Evolutionary conservation across 1,139 yeast genomes (phyloP).

Genomic region (Saccharomycopsis phalli): DNA sequence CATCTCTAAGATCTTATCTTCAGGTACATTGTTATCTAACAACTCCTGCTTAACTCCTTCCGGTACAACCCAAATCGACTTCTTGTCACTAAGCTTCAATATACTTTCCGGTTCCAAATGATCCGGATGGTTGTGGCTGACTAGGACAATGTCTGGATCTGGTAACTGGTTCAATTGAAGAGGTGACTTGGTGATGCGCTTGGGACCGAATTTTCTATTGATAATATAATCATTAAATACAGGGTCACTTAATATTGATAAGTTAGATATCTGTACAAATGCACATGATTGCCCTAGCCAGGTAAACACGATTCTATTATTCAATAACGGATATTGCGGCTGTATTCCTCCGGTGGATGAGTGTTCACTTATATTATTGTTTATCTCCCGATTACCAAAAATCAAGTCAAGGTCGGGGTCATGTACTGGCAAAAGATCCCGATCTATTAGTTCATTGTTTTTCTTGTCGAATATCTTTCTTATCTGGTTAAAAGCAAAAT

Average conservation of each 20-base stretch:
- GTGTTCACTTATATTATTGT: not conserved
- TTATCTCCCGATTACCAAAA: not conserved
- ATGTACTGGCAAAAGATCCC: not conserved
- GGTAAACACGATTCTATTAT: constrained; percentile 53
- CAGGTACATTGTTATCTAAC: constrained; percentile 37
- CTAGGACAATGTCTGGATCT: constrained; percentile 60
- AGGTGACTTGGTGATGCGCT: constrained; percentile 67
- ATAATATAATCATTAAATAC: constrained; percentile 63
- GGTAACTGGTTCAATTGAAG: constrained; percentile 56
- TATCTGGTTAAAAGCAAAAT: constrained; percentile 64
- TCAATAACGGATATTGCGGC: constrained; percentile 33
- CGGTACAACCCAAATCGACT: constrained; percentile 72
- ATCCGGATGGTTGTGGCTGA: constrained; percentile 93
- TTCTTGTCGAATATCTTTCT: constrained; percentile 44
- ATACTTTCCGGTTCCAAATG: constrained; percentile 67
- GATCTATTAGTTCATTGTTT: constrained; percentile 25
- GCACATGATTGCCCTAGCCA: constrained; percentile 95
- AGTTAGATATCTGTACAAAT: constrained; percentile 58
- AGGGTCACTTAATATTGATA: constrained; percentile 81
- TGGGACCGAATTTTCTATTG: constrained; percentile 64
- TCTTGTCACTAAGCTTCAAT: constrained; percentile 47
- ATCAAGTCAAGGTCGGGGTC: not conserved
- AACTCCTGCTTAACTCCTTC: constrained; percentile 59
- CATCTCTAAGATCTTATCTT: constrained; percentile 48
- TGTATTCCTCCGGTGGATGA: constrained; percentile 3